These are phyloP conservation scores for Alternaria sp. DNA, from an alignment of 2,329 filamentous ascomycete genomes.

Conservation along the genomic window DNA sequence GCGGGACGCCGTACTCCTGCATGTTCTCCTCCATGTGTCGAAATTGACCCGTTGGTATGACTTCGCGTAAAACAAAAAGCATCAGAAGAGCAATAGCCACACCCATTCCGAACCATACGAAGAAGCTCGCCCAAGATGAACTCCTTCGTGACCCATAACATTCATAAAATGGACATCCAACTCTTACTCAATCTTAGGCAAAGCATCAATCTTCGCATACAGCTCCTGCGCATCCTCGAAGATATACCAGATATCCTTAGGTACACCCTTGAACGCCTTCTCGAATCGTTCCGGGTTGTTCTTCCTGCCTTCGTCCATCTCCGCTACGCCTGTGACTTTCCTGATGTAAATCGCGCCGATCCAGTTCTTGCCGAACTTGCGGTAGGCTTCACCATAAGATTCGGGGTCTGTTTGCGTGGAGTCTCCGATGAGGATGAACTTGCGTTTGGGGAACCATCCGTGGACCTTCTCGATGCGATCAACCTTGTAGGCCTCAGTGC, in stretches of 20 bases:
- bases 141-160: background rate
- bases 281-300: constrained; percentile 73
- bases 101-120: background rate
- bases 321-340: constrained; percentile 77
- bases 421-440: constrained; percentile 86
- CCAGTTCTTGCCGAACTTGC: constrained; percentile 73
- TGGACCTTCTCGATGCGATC: constrained; percentile 79
- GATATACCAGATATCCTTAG: constrained; percentile 75
- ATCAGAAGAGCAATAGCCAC: background rate
- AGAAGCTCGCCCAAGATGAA: background rate
- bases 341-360: constrained; percentile 84
- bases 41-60: background rate
- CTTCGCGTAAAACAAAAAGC: background rate
- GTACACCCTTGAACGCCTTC: constrained; percentile 78
- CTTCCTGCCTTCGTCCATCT: constrained; percentile 77
- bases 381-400: constrained; percentile 79
- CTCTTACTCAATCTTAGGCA: constrained; percentile 27
- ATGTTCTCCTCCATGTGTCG: background rate
- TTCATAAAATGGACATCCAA: background rate
- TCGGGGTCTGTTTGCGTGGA: constrained; percentile 92
- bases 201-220: constrained; percentile 47
- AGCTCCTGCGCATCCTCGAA: constrained; percentile 79
- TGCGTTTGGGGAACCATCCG: constrained; percentile 76
- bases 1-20: background rate
- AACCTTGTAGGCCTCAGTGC: constrained; percentile 86